These are phyloP conservation scores for Fusarium paranaense DNA, from an alignment of 2,329 filamentous ascomycete species.

Conservation along the genomic window DNA sequence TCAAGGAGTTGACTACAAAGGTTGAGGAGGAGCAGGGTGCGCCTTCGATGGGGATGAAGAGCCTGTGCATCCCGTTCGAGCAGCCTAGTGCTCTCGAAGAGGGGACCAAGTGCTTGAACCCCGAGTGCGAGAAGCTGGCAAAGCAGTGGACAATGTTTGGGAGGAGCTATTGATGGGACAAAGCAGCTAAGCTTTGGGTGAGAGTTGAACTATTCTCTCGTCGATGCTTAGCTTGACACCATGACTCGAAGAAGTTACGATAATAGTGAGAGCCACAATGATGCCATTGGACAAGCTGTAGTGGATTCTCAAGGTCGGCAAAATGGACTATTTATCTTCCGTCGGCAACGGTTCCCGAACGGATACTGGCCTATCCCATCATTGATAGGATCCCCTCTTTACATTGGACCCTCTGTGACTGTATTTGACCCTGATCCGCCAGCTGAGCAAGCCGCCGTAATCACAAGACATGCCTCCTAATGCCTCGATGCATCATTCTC, in stretches of 20 bases:
- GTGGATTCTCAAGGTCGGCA: neutral
- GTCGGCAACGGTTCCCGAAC: neutral
- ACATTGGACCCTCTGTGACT: neutral
- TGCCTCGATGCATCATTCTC: neutral
- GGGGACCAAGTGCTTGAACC: constrained; percentile 92
- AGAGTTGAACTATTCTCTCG: neutral
- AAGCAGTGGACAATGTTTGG: constrained; percentile 95
- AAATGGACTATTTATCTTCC: constrained; percentile 9
- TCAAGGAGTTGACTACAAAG: constrained; percentile 91
- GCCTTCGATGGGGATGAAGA: constrained; percentile 75
- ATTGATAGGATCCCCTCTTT: neutral
- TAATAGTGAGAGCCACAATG: neutral
- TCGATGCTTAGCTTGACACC: neutral
- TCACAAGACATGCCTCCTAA: neutral
- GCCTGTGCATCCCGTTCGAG: constrained; percentile 79
- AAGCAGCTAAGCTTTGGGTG: too few species aligned
- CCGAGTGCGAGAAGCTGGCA: constrained; percentile 82
- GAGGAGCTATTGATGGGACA: constrained; percentile 67
- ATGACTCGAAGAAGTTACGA: neutral
- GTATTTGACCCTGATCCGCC: neutral
- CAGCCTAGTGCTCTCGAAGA: constrained; percentile 76
- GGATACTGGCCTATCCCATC: neutral
- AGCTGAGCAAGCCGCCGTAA: neutral
- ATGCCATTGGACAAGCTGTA: neutral
- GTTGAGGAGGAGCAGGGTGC: constrained; percentile 70